phyloP scores from a whole-genome alignment of 2,329 filamentous ascomycete species.

The Calonectria crousiana region DNA sequence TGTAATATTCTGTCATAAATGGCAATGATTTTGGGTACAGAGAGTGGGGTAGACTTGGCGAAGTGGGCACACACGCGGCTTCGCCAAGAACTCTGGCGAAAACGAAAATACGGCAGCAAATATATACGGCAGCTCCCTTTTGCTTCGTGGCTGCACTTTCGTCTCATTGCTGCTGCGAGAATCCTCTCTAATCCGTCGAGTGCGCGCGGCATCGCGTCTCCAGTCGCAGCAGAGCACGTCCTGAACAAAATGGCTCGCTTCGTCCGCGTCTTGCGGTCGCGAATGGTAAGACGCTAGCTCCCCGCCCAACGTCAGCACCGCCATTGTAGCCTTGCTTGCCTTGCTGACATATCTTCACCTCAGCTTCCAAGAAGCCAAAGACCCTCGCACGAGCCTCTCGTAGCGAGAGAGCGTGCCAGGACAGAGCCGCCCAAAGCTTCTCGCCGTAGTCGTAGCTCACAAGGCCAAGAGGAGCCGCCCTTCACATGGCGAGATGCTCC shows the following conservation, averaged over 20 bases:
- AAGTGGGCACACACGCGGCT: neutral
- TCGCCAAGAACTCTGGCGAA: slow-evolving; percentile 1
- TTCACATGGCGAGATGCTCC: slow-evolving; percentile 10
- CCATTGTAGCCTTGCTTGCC: neutral
- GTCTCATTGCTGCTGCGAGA: neutral
- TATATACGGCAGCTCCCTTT: neutral
- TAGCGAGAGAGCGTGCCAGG: neutral
- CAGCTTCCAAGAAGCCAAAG: neutral
- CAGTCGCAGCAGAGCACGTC: neutral
- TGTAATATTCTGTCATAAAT: neutral
- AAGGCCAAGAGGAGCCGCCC: neutral
- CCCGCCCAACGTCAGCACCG: neutral
- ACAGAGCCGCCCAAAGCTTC: neutral
- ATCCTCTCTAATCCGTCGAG: neutral
- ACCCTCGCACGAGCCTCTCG: neutral
- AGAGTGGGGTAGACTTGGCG: slow-evolving; percentile 4
- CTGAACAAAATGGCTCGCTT: neutral
- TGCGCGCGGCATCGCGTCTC: neutral
- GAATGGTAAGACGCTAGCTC: neutral
- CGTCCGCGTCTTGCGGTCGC: neutral
- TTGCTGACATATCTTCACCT: neutral
- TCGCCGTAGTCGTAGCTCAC: neutral
- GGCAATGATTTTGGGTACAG: neutral
- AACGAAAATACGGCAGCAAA: neutral
- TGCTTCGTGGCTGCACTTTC: too few relatives aligned